Base-by-base conservation (phyloP, 139 green algal genomes). In the Desmodesmus armatus region DNA sequence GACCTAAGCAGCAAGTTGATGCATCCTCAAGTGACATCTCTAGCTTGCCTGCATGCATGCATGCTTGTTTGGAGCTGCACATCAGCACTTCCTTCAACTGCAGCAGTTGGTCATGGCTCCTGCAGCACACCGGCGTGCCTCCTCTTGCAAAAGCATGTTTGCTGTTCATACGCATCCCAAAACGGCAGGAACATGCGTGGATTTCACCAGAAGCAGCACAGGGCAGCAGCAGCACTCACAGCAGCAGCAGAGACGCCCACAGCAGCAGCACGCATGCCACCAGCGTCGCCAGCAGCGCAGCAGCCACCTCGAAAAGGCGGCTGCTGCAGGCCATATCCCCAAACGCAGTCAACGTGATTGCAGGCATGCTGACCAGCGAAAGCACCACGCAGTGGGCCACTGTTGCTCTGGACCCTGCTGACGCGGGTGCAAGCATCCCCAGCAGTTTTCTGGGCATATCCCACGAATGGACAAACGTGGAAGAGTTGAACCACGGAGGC, bases 361-460 rank as follows among this genome's bases (percentile, higher is more conserved):
- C 76, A 17, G 76, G 76, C 13, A 9, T 72, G 76, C 55, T 2
- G 0, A 25, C 75, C 39, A 25, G 49, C 21, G 23, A 5, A 21
- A 62, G 23, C 19, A 62, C 29, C 0, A n/a, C 15, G 31, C 31
- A 27, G 23, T 67, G 63, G 63, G 47, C 49, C 3, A 67, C 63
- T 19, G 29, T 29, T 31, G 44, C 7, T 11, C 11, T 86, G 19
- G n/a, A 78, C 51, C 39, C 70, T 21, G 15, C 13, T 37, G 41
- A 33, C 47, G 5, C 19, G 17, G 67, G 49, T 37, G 37, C 49
- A n/a, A 15, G 3, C 0, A 81, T 87, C 19, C 82, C 82, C 2
- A 41, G 5, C 27, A 82, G 37, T 15, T 87, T 87, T 49, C 55
- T 87, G 40, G 82, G 82, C 2, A 87, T 87, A 11, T 77, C 53